Conservation (phyloP, 805 yeast genomes). For the Ogataea trehalophila region DNA sequence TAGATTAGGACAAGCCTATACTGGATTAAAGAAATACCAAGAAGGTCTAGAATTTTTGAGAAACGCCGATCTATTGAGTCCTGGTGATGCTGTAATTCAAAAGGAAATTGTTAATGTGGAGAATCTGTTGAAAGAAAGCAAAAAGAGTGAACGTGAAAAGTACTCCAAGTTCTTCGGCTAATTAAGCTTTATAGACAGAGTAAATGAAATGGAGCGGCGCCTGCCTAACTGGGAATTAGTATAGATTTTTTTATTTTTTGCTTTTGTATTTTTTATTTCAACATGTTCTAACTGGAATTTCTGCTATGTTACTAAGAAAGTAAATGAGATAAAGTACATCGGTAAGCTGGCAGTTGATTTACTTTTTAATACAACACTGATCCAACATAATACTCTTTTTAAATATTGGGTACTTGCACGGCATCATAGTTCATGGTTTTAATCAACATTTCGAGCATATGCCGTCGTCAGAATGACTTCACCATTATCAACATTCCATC, state of each 20-base stretch:
- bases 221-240: no score
- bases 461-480: not conserved
- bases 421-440: no score
- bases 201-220: not conserved
- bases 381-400: no score
- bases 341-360: no score
- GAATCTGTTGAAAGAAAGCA: constrained; percentile 35
- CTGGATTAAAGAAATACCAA: constrained; percentile 40
- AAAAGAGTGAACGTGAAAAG: constrained; percentile 46
- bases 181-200: not conserved
- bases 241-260: no score
- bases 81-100: constrained; percentile 46
- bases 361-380: no score
- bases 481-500: not conserved
- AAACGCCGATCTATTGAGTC: constrained; percentile 37
- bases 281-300: no score
- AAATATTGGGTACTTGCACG: no score
- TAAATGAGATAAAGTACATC: no score
- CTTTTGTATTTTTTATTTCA: no score
- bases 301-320: no score
- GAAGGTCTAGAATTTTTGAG: constrained; percentile 45
- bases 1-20: constrained; percentile 28
- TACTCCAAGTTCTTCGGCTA: constrained; percentile 58
- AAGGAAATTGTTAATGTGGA: constrained; percentile 41
- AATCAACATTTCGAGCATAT: no score